Conservation (phyloP, 2,329 filamentous ascomycete genomes). For the Trichoderma sp. region DNA sequence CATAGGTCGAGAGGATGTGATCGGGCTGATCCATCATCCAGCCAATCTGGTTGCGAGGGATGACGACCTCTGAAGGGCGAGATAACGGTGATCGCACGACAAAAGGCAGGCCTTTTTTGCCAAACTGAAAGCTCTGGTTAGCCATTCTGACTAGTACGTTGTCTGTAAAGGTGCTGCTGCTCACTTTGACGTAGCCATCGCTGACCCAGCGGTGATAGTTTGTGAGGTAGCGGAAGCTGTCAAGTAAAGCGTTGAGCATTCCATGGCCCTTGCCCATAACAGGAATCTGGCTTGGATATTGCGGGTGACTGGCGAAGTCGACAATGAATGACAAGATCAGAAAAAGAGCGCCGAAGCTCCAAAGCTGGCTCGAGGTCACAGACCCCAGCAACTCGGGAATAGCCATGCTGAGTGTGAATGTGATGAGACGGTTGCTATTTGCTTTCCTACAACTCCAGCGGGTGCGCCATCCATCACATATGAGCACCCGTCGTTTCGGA, state of each 20-base stretch:
- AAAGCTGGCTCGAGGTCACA: conserved; percentile 15
- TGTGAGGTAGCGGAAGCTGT: conserved; percentile 42
- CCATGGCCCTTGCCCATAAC: conserved; percentile 42
- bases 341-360: conserved; percentile 25
- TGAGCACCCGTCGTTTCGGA: background rate
- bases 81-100: conserved; percentile 44
- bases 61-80: conserved; percentile 45
- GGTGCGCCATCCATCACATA: background rate
- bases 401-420: conserved; percentile 14
- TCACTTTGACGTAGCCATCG: conserved; percentile 46
- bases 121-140: conserved; percentile 37
- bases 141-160: background rate
- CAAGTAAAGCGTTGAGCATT: conserved; percentile 40
- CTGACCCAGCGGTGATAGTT: conserved; percentile 43
- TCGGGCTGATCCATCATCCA: conserved; percentile 54
- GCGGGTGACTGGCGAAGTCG: conserved; percentile 43
- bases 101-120: conserved; percentile 44
- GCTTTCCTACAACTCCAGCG: background rate
- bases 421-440: background rate
- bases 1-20: conserved; percentile 41
- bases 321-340: conserved; percentile 41
- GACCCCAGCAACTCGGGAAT: conserved; percentile 17
- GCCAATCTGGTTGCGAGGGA: conserved; percentile 44
- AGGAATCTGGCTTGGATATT: conserved; percentile 43
- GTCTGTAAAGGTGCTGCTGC: background rate